A percentile compares a stretch with the other conserved stretches of the same genome.
These are phyloP conservation scores for Amaranthus cruentus DNA, from an alignment of 148 eudicot genomes.

Conservation along the genomic window DNA sequence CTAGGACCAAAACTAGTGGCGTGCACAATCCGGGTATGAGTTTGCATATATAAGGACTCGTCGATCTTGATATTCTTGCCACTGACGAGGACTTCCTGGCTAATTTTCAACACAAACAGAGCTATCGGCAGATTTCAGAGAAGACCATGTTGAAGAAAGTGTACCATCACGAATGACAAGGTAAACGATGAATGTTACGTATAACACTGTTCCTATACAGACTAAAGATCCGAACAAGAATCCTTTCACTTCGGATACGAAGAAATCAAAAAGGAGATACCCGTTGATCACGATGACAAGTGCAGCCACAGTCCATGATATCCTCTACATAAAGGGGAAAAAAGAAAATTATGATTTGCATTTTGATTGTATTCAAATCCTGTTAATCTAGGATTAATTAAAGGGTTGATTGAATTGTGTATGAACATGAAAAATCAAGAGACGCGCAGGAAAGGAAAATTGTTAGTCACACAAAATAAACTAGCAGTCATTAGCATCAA, in stretches of 20 bases:
- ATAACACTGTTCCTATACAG: constrained; percentile 32
- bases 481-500: background rate
- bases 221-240: constrained; percentile 40
- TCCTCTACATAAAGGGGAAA: constrained; percentile 30
- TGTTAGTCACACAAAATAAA: background rate
- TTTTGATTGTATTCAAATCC: background rate
- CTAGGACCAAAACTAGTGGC: background rate
- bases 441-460: background rate
- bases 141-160: constrained; percentile 29
- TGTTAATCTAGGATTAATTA: background rate
- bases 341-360: background rate
- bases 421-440: background rate
- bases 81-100: background rate
- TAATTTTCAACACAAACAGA: constrained; percentile 21
- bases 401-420: background rate
- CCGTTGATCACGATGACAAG: constrained; percentile 60
- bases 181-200: constrained; percentile 40
- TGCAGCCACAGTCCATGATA: constrained; percentile 60
- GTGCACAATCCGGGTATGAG: background rate
- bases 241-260: constrained; percentile 55
- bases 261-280: constrained; percentile 50
- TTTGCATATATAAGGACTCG: background rate
- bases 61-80: background rate
- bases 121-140: constrained; percentile 18
- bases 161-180: constrained; percentile 35